A percentile compares a stretch with the other conserved stretches of the same genome.
Conservation (phyloP, 73 alveolate genomes). For the Uronychia binucleata region DNA sequence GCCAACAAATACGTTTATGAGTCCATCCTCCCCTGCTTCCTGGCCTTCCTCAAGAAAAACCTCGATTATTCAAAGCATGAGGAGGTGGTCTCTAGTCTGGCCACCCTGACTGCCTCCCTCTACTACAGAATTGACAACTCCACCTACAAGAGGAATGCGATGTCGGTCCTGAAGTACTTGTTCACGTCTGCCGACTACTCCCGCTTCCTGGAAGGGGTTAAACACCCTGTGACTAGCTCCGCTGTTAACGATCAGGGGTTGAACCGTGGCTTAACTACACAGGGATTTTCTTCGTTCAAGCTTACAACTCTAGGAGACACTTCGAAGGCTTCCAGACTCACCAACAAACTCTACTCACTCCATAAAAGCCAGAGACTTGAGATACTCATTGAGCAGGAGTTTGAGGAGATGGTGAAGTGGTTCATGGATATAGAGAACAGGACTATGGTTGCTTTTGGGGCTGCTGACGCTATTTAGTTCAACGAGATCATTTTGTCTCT, state of each 20-base stretch:
- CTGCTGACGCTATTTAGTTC: background rate
- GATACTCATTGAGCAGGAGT: constrained; percentile 36
- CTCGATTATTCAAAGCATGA: constrained; percentile 2
- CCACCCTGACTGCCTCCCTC: constrained; percentile 6
- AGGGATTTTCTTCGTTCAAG: background rate
- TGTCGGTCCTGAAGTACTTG: background rate
- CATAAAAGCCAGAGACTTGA: background rate
- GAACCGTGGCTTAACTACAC: background rate
- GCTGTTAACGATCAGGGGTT: background rate
- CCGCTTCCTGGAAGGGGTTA: constrained; percentile 28
- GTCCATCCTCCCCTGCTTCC: constrained; percentile 15
- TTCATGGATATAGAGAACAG: constrained; percentile 33
- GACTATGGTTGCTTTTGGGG: constrained; percentile 10
- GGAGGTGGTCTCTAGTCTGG: constrained; percentile 23
- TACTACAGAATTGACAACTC: constrained; percentile 16
- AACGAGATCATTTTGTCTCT: constrained; percentile 7
- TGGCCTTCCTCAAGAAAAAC: constrained; percentile 24
- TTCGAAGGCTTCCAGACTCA: constrained; percentile 10
- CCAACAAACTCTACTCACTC: background rate
- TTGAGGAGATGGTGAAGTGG: constrained; percentile 57
- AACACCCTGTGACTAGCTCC: constrained; percentile 30
- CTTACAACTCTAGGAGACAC: background rate
- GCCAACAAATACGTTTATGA: constrained; percentile 1
- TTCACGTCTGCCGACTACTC: constrained; percentile 32
- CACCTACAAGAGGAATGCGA: constrained; percentile 5